These are phyloP conservation scores for Silybum marianum DNA, from an alignment of 129 eudicot genomes.

Conservation along the genomic window DNA sequence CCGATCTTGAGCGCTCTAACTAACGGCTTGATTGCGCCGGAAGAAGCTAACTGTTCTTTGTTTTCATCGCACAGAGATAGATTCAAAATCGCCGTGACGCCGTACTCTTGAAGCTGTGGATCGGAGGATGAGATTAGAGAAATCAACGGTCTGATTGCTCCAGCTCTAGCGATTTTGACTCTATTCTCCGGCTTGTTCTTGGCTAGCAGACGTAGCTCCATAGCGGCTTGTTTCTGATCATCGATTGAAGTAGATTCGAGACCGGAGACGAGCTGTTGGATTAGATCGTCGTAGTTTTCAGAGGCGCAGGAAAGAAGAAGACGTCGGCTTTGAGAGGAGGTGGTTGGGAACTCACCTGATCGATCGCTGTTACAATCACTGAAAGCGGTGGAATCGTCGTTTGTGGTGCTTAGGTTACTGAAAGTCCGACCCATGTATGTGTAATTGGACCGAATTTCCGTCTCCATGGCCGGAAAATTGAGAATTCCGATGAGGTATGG, in stretches of 20 bases:
- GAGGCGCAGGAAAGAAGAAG: slow-evolving; percentile 51
- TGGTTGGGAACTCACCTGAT: slow-evolving; percentile 44
- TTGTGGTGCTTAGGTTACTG: slow-evolving; percentile 27
- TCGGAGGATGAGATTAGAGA: slow-evolving; percentile 46
- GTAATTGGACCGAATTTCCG: slow-evolving; percentile 48
- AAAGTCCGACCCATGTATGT: slow-evolving; percentile 53
- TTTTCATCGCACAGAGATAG: slow-evolving; percentile 55
- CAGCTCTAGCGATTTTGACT: slow-evolving; percentile 59
- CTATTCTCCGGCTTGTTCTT: slow-evolving; percentile 82
- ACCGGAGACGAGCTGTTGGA: slow-evolving; percentile 54
- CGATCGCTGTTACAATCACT: slow-evolving; percentile 52
- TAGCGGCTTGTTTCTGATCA: slow-evolving; percentile 70
- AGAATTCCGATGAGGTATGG: too few species aligned
- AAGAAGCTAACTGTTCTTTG: slow-evolving; percentile 30
- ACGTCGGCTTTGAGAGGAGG: slow-evolving; percentile 50
- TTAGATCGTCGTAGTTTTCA: slow-evolving; percentile 58
- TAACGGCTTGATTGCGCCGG: slow-evolving; percentile 53
- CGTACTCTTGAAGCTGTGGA: slow-evolving; percentile 43
- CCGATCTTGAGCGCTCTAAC: slow-evolving; percentile 32
- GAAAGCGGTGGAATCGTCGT: slow-evolving; percentile 44
- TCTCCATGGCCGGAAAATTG: slow-evolving; percentile 38
- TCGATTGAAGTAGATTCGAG: slow-evolving; percentile 58
- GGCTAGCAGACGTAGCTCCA: slow-evolving; percentile 70
- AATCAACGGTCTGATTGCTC: slow-evolving; percentile 52
- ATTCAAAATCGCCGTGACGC: slow-evolving; percentile 50